Conservation (phyloP, 441 rosid species). For the Syzygium syzygioides region DNA sequence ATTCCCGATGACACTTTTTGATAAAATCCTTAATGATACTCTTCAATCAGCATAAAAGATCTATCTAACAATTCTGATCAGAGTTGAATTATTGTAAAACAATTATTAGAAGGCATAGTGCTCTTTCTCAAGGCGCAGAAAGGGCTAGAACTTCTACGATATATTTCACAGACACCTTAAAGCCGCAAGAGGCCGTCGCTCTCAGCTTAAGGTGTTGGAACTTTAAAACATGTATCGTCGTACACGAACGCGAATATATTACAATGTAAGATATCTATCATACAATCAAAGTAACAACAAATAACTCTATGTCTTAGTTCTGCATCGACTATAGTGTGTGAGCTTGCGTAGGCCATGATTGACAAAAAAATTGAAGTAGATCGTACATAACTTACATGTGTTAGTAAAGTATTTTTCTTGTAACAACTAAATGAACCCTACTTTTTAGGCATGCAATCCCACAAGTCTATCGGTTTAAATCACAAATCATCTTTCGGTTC, state of each 20-base stretch:
- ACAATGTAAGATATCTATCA: background rate
- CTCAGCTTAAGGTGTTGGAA: background rate
- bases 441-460: background rate
- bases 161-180: background rate
- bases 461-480: background rate
- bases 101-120: background rate
- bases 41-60: background rate
- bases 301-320: background rate
- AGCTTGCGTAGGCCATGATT: background rate
- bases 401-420: background rate
- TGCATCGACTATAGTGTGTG: background rate
- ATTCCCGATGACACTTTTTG: background rate
- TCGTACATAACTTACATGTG: background rate
- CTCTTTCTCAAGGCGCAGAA: background rate
- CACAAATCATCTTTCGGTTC: background rate
- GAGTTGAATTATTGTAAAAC: background rate
- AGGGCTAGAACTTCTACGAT: background rate
- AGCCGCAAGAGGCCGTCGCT: background rate
- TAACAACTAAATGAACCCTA: background rate
- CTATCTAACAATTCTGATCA: background rate
- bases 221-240: background rate
- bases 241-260: background rate
- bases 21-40: background rate
- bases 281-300: background rate
- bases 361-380: background rate